Evolutionary conservation across 2,329 filamentous ascomycete genomes (phyloP).

Genomic region (Exophiala bonariae): DNA sequence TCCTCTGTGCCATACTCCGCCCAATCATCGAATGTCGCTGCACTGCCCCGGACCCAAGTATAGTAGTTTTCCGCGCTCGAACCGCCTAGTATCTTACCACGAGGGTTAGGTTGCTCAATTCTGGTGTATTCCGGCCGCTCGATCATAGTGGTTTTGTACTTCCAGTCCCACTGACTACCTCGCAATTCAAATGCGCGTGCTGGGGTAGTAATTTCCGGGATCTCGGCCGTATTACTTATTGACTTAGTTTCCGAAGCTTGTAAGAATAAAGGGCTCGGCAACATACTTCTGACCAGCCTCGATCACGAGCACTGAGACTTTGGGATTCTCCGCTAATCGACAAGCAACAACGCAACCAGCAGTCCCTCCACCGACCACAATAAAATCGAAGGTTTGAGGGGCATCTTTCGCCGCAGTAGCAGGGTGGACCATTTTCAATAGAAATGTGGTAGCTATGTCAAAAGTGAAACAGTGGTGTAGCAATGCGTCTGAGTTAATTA

Average conservation of each 20-base stretch:
- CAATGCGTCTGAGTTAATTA: too few species aligned
- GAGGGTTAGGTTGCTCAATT: conserved; percentile 63
- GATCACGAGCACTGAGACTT: conserved; percentile 43
- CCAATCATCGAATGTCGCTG: conserved; percentile 57
- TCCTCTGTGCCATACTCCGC: conserved; percentile 45
- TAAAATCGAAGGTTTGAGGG: conserved; percentile 28
- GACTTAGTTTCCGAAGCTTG: too few species aligned
- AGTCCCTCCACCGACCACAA: conserved; percentile 42
- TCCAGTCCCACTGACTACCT: conserved; percentile 53
- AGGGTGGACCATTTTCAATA: too few species aligned
- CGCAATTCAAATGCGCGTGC: conserved; percentile 55
- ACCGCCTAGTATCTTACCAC: conserved; percentile 61
- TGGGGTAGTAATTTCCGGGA: conserved; percentile 56
- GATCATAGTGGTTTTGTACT: conserved; percentile 62
- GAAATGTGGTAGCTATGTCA: too few species aligned
- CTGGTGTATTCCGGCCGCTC: conserved; percentile 60
- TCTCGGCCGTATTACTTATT: conserved; percentile 46
- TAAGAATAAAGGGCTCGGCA: too few species aligned
- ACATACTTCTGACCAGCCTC: too few species aligned
- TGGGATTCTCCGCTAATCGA: conserved; percentile 52
- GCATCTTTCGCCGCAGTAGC: too few species aligned
- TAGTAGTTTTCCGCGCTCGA: conserved; percentile 63
- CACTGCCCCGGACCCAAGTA: conserved; percentile 62
- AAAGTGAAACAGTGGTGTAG: too few species aligned
- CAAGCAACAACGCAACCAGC: conserved; percentile 52